Conservation (phyloP, 306 rosid genomes). For the Abrus pulchellus region DNA sequence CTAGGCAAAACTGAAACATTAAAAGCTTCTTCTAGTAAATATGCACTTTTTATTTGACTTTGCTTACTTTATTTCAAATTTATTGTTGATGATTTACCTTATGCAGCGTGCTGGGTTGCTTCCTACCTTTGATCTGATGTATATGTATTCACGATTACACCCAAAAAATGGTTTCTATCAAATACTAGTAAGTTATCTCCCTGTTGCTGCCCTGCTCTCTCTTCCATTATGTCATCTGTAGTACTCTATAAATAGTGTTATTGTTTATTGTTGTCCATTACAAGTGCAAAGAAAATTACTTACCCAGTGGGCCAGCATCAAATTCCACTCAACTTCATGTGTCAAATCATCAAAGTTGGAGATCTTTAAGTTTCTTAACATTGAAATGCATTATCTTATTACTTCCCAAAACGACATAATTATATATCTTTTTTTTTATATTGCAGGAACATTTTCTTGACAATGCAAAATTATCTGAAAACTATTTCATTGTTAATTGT, state of each 20-base stretch:
- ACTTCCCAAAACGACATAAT: slow-evolving; percentile 20
- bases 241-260: not conserved
- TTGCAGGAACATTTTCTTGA: slow-evolving; percentile 92
- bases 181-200: slow-evolving; percentile 70
- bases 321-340: slow-evolving; percentile 9
- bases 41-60: slow-evolving; percentile 36
- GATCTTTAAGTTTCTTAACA: slow-evolving; percentile 33
- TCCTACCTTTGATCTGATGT: slow-evolving; percentile 85
- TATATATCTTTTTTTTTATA: slow-evolving; percentile 34
- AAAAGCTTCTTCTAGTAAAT: slow-evolving; percentile 24
- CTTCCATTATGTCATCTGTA: slow-evolving; percentile 27
- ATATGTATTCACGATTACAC: slow-evolving; percentile 75
- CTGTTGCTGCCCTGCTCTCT: slow-evolving; percentile 9
- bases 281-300: not conserved
- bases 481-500: slow-evolving; percentile 83
- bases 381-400: slow-evolving; percentile 25
- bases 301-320: slow-evolving; percentile 6
- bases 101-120: slow-evolving; percentile 90
- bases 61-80: slow-evolving; percentile 21
- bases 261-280: slow-evolving; percentile 13
- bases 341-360: slow-evolving; percentile 21
- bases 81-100: slow-evolving; percentile 41
- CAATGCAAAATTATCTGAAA: slow-evolving; percentile 81
- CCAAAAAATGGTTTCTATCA: slow-evolving; percentile 65
- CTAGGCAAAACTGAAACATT: slow-evolving; percentile 8